Base-by-base conservation (phyloP, 495 filamentous ascomycete species). In the Penicillium waksmanii region DNA sequence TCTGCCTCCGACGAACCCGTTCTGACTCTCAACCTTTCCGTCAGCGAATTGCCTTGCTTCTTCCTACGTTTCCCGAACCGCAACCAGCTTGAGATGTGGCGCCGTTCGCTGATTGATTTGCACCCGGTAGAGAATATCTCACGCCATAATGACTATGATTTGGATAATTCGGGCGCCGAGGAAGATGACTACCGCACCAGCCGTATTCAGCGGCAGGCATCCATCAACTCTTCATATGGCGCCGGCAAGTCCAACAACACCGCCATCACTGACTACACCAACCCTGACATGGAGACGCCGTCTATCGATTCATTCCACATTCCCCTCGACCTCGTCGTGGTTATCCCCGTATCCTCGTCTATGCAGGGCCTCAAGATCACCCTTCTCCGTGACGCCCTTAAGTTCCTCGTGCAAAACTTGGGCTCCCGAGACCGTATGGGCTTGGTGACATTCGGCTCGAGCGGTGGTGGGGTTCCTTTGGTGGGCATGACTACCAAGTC, bases 301-400 rank as follows among this genome's bases (percentile, higher is more conserved):
- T 66, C 89, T 15, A 77, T 82, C 11, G 76, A 83, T 4, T 84
- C 90, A 1, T 70, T 96, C 56, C 95, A 98, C 70, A 92, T 98
- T 43, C 96, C 95, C 15, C 83, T 98, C 35, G 95, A 99, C 69
- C 86, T 99, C 43, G 94, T 99, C 3, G 91, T 98, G 8, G 95
- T 99, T 35, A 95, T 99, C 49, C 95, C 95, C 1, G 92, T 98
- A 11, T 97, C 95, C 10, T 96, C 96, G 6, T 99, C 95, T 0
- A 99, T 98, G 95, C 95, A 97, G 73, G 95, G 96, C 6, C 83
- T 99, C 50, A 99, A 99, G 75, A 97, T 99, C 63, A 96, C 90
- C 50, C 83, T 99, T 0, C 84, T 99, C 8, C 88, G 93, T n/a
- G 95, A 98, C 72, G 86, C 93, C 5, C 84, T 99, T 34, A 92